Conservation (phyloP, 768 basidiomycete genomes). For the Pulveroboletus sp. region DNA sequence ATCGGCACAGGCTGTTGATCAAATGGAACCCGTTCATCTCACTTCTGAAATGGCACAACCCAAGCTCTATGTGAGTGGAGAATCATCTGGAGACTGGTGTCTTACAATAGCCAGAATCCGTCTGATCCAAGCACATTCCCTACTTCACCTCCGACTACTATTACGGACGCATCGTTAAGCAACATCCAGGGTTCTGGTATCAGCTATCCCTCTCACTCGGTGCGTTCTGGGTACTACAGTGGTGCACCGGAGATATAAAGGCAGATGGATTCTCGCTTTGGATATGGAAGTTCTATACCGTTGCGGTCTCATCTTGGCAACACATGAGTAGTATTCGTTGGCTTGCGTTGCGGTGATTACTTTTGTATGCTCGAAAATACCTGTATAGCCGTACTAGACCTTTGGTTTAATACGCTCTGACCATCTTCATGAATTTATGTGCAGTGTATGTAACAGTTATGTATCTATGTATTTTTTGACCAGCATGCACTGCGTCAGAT, state of each 20-base stretch:
- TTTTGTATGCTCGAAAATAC: no score
- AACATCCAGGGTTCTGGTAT: slow-evolving; percentile 4
- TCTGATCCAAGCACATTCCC: slow-evolving; percentile 38
- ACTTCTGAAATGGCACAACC: slow-evolving; percentile 19
- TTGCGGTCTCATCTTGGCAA: neutral
- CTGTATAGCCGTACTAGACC: no score
- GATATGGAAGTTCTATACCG: neutral
- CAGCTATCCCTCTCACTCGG: slow-evolving; percentile 9
- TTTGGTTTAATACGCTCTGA: neutral
- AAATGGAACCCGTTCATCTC: slow-evolving; percentile 10
- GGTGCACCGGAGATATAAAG: slow-evolving; percentile 25
- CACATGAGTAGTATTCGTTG: neutral
- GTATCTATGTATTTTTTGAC: neutral
- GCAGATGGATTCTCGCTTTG: neutral
- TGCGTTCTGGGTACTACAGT: slow-evolving; percentile 18
- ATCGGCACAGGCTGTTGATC: slow-evolving; percentile 15
- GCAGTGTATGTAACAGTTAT: neutral
- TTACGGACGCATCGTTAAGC: slow-evolving; percentile 2
- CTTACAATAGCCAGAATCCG: slow-evolving; percentile 27
- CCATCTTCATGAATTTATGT: neutral
- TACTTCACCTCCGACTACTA: slow-evolving; percentile 15
- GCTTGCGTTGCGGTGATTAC: neutral
- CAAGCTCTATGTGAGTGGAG: slow-evolving; percentile 27
- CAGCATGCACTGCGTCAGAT: neutral
- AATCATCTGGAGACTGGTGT: neutral